Percentiles rank a stretch among this genome's conserved stretches.
Conservation (phyloP, 2,329 filamentous ascomycete species). For the Cytospora chrysosperma region DNA sequence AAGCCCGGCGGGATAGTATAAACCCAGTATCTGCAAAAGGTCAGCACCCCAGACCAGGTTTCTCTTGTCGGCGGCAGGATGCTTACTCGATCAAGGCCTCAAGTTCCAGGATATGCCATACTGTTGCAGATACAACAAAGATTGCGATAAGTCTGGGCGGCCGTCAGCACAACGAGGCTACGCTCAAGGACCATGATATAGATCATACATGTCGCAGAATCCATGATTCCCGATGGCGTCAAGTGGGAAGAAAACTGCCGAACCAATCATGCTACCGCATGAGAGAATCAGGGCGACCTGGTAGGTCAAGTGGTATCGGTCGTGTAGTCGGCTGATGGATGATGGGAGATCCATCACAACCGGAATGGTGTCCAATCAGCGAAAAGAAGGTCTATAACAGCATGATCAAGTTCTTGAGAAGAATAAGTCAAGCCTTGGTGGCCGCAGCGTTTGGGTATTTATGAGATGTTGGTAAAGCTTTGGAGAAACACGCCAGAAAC, state of each 20-base stretch:
- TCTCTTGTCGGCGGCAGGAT: not conserved
- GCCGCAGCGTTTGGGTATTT: too few relatives aligned
- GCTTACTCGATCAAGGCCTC: not conserved
- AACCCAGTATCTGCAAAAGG: not conserved
- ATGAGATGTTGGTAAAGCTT: too few relatives aligned
- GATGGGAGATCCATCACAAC: not conserved
- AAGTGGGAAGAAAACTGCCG: slow-evolving; percentile 2
- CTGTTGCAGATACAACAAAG: not conserved
- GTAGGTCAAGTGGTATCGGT: not conserved
- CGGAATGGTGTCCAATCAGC: not conserved
- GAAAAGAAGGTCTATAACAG: too few relatives aligned
- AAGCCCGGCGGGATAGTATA: not conserved
- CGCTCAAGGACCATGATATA: not conserved
- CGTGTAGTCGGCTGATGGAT: not conserved
- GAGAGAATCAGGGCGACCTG: slow-evolving; percentile 4
- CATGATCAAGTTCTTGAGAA: too few relatives aligned
- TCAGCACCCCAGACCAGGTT: not conserved
- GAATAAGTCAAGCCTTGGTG: too few relatives aligned
- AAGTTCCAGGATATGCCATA: not conserved
- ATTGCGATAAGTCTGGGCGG: not conserved
- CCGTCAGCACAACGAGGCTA: not conserved
- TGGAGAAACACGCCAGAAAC: too few relatives aligned
- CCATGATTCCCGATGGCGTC: not conserved
- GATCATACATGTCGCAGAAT: not conserved
- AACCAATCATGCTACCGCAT: not conserved